Percentiles rank a stretch among this genome's conserved stretches.
Evolutionary conservation across 1,284 basidiomycete species (phyloP).

Genomic region (Cryptococcus hybrid): DNA sequence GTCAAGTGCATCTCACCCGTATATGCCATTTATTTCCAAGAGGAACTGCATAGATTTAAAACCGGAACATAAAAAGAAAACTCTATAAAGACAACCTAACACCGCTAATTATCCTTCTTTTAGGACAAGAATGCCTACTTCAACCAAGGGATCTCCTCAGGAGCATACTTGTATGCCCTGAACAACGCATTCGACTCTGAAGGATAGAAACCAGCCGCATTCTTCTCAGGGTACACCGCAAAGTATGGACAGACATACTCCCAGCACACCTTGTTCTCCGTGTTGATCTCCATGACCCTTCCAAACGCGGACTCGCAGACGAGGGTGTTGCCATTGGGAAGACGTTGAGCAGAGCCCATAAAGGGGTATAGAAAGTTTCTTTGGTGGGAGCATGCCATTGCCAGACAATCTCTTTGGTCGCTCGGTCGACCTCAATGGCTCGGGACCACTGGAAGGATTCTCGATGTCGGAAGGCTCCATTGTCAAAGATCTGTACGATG

Average conservation of each 20-base stretch:
- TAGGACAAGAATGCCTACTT: background rate
- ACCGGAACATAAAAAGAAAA: no score
- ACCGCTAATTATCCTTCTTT: no score
- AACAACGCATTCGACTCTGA: constrained; percentile 18
- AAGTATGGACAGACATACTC: constrained; percentile 22
- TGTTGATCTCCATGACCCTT: constrained; percentile 16
- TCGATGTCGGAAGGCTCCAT: constrained; percentile 19
- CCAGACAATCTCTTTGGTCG: constrained; percentile 21
- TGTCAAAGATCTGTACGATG: constrained; percentile 15
- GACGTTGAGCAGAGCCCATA: constrained; percentile 21
- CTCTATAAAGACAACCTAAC: no score
- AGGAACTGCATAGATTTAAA: no score
- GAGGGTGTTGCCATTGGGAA: constrained; percentile 21
- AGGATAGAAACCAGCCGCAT: constrained; percentile 16
- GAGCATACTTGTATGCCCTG: constrained; percentile 21
- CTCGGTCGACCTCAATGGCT: constrained; percentile 17
- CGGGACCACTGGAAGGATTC: constrained; percentile 15
- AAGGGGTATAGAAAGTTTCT: constrained; percentile 23
- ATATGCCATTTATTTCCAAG: no score
- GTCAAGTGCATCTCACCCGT: no score
- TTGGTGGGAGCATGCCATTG: constrained; percentile 18
- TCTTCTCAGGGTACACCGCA: constrained; percentile 13
- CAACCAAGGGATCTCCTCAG: constrained; percentile 11
- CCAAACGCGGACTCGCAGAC: constrained; percentile 20
- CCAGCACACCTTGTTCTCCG: constrained; percentile 13